A percentile compares a stretch with the other conserved stretches of the same genome.
These are phyloP conservation scores for Colletotrichum tofieldiae DNA, from an alignment of 2,329 filamentous ascomycete species.

Conservation along the genomic window DNA sequence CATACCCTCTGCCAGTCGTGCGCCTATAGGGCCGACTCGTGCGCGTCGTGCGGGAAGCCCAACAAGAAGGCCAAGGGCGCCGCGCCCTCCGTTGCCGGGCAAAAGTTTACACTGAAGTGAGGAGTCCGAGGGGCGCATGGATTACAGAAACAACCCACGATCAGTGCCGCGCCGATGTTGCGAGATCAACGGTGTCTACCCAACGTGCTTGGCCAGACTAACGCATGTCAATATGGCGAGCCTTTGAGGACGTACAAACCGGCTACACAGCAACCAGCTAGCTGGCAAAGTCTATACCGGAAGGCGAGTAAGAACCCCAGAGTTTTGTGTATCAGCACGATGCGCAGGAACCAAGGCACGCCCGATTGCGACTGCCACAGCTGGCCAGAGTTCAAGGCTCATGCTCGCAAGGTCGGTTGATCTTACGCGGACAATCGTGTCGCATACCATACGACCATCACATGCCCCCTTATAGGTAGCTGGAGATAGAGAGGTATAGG, in stretches of 20 bases:
- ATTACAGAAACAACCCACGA: neutral
- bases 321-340: neutral
- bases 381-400: neutral
- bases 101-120: slow-evolving; percentile 76
- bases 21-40: slow-evolving; percentile 74
- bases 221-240: neutral
- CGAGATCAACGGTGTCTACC: neutral
- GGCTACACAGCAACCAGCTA: neutral
- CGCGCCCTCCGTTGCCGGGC: slow-evolving; percentile 70
- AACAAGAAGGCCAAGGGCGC: slow-evolving; percentile 65
- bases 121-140: neutral
- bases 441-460: neutral
- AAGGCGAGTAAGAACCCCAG: neutral
- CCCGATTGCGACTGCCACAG: neutral
- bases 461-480: neutral
- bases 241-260: neutral
- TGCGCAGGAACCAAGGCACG: neutral
- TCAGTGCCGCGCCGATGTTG: slow-evolving; percentile 3
- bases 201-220: neutral
- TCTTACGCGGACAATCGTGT: too few relatives aligned
- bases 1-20: slow-evolving; percentile 74
- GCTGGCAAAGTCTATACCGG: neutral
- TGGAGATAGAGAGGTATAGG: neutral
- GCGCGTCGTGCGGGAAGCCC: slow-evolving; percentile 75
- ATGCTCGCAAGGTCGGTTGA: neutral